Conservation (phyloP, 2,329 filamentous ascomycete genomes). For the Trichoderma guizhouense region DNA sequence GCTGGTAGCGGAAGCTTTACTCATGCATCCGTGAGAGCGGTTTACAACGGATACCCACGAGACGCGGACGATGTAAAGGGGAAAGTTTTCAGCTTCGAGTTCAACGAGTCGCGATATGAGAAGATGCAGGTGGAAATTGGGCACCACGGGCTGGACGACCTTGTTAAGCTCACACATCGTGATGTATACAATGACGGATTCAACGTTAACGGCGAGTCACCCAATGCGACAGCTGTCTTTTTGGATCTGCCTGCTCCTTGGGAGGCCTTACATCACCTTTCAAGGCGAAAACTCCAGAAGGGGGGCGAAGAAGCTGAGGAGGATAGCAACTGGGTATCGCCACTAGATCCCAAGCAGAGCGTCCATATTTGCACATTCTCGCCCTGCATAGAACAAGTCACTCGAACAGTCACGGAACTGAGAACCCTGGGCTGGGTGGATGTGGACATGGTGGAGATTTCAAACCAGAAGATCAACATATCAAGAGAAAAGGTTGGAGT, state of each 20-base stretch:
- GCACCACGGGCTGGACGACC: conserved; percentile 60
- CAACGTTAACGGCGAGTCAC: conserved; percentile 55
- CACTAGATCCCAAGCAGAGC: conserved; percentile 67
- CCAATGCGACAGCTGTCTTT: conserved; percentile 68
- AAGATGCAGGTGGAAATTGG: conserved; percentile 67
- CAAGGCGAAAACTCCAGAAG: conserved; percentile 43
- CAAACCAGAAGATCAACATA: conserved; percentile 75
- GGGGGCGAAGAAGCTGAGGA: conserved; percentile 24
- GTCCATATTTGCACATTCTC: conserved; percentile 90
- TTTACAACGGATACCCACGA: conserved; percentile 67
- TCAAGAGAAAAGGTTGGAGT: conserved; percentile 77
- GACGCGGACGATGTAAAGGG: conserved; percentile 49
- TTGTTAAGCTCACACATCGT: conserved; percentile 72
- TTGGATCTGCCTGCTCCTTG: conserved; percentile 79
- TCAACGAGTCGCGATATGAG: conserved; percentile 67
- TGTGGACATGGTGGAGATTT: conserved; percentile 89
- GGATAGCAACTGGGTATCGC: conserved; percentile 47
- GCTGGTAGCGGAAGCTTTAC: conserved; percentile 82
- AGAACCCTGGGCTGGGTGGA: conserved; percentile 83
- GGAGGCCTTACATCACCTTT: conserved; percentile 74
- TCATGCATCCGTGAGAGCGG: conserved; percentile 70
- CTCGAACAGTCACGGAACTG: conserved; percentile 76
- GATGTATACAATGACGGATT: conserved; percentile 79
- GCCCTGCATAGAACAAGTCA: conserved; percentile 95
- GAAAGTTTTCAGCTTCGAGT: conserved; percentile 80